These are phyloP conservation scores for Erysimum cheiranthoides DNA, from an alignment of 345 rosid genomes.

Conservation along the genomic window DNA sequence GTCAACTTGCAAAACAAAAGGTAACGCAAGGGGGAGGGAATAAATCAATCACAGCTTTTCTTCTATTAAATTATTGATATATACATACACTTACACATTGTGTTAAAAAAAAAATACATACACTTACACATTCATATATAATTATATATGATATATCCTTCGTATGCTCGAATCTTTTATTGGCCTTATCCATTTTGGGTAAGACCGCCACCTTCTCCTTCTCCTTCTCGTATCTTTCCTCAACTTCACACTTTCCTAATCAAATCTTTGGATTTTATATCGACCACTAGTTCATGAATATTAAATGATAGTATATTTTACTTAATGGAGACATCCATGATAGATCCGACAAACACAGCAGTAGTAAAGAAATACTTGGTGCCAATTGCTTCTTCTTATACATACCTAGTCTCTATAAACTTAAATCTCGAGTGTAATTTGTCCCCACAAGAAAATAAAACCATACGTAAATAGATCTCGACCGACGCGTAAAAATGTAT, in stretches of 20 bases:
- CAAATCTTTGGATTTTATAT: slow-evolving; percentile 29
- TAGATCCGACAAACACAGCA: slow-evolving; percentile 27
- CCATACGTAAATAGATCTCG: neutral
- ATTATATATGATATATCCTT: neutral
- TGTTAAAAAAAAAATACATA: no score
- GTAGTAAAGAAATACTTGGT: neutral
- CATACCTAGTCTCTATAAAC: slow-evolving; percentile 29
- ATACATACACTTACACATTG: neutral
- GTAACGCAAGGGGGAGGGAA: neutral
- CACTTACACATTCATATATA: neutral
- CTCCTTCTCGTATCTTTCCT: slow-evolving; percentile 8
- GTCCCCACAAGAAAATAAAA: neutral
- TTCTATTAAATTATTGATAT: neutral
- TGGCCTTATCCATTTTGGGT: slow-evolving; percentile 40
- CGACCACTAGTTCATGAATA: slow-evolving; percentile 17
- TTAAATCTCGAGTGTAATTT: slow-evolving; percentile 24
- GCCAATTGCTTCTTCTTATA: slow-evolving; percentile 11
- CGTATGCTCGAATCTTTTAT: slow-evolving; percentile 15
- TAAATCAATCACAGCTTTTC: slow-evolving; percentile 23
- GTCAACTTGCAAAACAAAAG: slow-evolving; percentile 28
- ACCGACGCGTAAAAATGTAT: slow-evolving; percentile 4
- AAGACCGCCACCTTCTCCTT: slow-evolving; percentile 15
- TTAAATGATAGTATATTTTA: slow-evolving; percentile 5
- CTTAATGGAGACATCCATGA: slow-evolving; percentile 35
- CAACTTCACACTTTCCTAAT: slow-evolving; percentile 9